phyloP scores from a whole-genome alignment of 2,329 filamentous ascomycete genomes.

The Colletotrichum australisinense region DNA sequence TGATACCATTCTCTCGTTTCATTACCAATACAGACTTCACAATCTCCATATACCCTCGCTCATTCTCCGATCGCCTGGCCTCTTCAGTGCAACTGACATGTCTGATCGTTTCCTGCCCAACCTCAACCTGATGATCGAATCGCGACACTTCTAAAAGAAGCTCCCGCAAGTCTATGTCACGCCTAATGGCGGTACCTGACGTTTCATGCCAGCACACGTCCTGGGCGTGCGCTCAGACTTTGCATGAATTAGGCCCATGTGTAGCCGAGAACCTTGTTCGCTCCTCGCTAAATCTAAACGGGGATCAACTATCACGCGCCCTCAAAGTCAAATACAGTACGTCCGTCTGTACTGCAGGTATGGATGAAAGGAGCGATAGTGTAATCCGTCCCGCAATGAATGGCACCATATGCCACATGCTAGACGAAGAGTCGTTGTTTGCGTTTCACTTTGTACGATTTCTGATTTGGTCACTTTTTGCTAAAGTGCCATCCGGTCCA shows the following conservation, averaged over 20 bases:
- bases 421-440: background rate
- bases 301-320: background rate
- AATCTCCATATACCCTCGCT: background rate
- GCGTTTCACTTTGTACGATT: background rate
- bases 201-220: conserved; percentile 15
- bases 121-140: background rate
- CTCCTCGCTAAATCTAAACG: background rate
- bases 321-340: background rate
- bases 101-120: background rate
- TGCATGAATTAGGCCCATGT: conserved; percentile 13
- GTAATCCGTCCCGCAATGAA: conserved; percentile 2
- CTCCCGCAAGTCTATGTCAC: background rate
- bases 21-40: background rate
- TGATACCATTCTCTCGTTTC: conserved; percentile 29
- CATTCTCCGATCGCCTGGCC: background rate
- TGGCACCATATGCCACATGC: conserved; percentile 4
- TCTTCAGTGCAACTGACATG: background rate
- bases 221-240: background rate
- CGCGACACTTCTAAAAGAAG: background rate
- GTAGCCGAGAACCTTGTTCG: background rate
- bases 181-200: background rate
- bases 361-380: background rate
- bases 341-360: background rate
- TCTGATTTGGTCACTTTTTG: background rate
- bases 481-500: background rate